Conservation (phyloP, 805 yeast genomes). For the Ascoidea asiatica region DNA sequence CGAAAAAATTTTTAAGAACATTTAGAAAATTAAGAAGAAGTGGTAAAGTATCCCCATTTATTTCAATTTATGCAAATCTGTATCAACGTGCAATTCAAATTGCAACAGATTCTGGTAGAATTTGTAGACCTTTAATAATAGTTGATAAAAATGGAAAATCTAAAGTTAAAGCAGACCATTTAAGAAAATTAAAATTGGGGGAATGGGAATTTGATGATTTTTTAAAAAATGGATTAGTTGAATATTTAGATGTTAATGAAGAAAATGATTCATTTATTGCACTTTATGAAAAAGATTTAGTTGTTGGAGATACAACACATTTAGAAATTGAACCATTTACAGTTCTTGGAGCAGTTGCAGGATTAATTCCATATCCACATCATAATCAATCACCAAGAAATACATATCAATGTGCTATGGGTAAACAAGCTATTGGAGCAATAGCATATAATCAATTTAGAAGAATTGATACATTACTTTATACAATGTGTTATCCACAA, state of each 20-base stretch:
- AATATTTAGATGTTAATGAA: constrained; percentile 92
- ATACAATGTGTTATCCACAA: constrained; percentile 96
- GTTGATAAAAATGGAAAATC: constrained; percentile 54
- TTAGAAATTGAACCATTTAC: constrained; percentile 94
- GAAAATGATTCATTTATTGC: constrained; percentile 93
- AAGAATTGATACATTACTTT: constrained; percentile 86
- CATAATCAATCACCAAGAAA: constrained; percentile 89
- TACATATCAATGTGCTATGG: constrained; percentile 92
- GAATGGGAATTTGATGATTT: constrained; percentile 86
- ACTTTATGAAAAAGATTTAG: constrained; percentile 58
- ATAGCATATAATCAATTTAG: constrained; percentile 94
- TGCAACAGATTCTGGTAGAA: constrained; percentile 98
- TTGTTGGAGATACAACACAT: constrained; percentile 54
- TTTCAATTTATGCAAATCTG: constrained; percentile 77
- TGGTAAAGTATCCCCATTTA: constrained; percentile 79
- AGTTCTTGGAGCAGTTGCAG: constrained; percentile 85
- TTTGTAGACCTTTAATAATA: constrained; percentile 91
- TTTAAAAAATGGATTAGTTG: constrained; percentile 74
- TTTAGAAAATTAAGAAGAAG: constrained; percentile 75
- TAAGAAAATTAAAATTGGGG: constrained; percentile 48
- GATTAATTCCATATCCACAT: constrained; percentile 84
- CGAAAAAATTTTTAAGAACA: constrained; percentile 63
- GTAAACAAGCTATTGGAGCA: constrained; percentile 99
- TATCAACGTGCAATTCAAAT: constrained; percentile 92
- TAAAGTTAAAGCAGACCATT: constrained; percentile 59